phyloP scores from a whole-genome alignment of 2,329 filamentous ascomycete genomes.

The Periconia macrospinosa region DNA sequence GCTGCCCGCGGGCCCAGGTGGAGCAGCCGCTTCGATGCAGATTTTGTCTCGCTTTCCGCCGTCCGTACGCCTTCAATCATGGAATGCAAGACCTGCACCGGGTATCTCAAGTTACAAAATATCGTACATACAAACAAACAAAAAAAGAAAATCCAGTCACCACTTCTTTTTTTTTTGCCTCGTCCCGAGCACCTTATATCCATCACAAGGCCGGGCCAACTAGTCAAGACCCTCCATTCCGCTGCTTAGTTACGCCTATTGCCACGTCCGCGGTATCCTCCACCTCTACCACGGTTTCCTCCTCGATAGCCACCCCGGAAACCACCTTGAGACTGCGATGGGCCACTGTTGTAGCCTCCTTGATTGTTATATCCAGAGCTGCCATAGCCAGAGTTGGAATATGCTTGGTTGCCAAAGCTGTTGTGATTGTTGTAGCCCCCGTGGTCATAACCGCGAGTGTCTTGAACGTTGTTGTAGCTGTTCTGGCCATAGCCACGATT shows the following conservation, averaged over 20 bases:
- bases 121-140: too few species aligned
- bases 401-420: background rate
- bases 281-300: conserved; percentile 15
- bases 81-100: too few species aligned
- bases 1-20: too few species aligned
- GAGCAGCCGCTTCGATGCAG: too few species aligned
- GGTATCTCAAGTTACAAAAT: too few species aligned
- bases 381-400: conserved; percentile 3
- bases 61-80: too few species aligned
- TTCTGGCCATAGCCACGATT: background rate
- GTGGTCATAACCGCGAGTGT: background rate
- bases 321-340: conserved; percentile 9
- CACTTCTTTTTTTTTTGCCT: too few species aligned
- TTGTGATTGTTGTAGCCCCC: background rate
- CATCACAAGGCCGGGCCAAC: too few species aligned
- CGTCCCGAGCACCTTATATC: too few species aligned
- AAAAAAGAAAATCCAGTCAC: too few species aligned
- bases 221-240: background rate
- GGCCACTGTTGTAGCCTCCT: conserved; percentile 5
- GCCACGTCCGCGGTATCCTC: conserved; percentile 13
- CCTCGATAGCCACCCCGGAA: conserved; percentile 8
- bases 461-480: background rate
- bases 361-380: conserved; percentile 12
- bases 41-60: too few species aligned
- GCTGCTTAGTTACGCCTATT: conserved; percentile 10